These are phyloP conservation scores for Rutidosis leptorrhynchoides DNA, from an alignment of 129 eudicot species.

Conservation along the genomic window DNA sequence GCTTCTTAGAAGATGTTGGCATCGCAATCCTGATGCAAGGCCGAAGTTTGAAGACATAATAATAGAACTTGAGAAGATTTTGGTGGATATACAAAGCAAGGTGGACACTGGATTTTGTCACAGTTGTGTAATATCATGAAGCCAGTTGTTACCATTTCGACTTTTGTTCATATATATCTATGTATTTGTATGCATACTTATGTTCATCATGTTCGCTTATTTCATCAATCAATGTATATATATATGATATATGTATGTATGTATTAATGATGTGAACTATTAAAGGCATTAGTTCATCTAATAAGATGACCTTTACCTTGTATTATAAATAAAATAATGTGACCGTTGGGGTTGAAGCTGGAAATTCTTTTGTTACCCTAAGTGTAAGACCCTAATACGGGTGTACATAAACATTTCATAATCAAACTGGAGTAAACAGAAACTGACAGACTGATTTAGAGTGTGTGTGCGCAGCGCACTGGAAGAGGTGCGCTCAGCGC, in stretches of 20 bases:
- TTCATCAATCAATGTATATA: slow-evolving; percentile 17
- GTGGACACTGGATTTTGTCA: slow-evolving; percentile 29
- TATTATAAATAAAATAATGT: slow-evolving; percentile 27
- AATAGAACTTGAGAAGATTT: slow-evolving; percentile 38
- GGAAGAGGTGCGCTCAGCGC: too few relatives aligned
- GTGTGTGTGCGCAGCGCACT: too few relatives aligned
- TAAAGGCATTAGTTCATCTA: slow-evolving; percentile 18
- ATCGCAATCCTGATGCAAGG: slow-evolving; percentile 43
- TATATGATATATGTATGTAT: not conserved
- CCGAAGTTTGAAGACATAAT: slow-evolving; percentile 57
- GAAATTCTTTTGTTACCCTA: too few relatives aligned
- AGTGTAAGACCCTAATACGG: too few relatives aligned
- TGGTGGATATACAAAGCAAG: slow-evolving; percentile 25
- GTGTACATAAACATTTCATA: too few relatives aligned
- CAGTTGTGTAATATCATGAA: slow-evolving; percentile 33
- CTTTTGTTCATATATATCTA: not conserved
- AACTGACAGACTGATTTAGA: too few relatives aligned
- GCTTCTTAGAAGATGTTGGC: slow-evolving; percentile 61
- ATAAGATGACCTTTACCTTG: slow-evolving; percentile 14
- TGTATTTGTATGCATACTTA: not conserved
- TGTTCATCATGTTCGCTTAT: slow-evolving; percentile 18
- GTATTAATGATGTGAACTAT: slow-evolving; percentile 7
- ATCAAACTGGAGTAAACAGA: too few relatives aligned
- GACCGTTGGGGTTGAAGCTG: too few relatives aligned
- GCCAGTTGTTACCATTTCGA: slow-evolving; percentile 7